Conservation (phyloP, 768 basidiomycete species). For the Leccinum subgranulosum region DNA sequence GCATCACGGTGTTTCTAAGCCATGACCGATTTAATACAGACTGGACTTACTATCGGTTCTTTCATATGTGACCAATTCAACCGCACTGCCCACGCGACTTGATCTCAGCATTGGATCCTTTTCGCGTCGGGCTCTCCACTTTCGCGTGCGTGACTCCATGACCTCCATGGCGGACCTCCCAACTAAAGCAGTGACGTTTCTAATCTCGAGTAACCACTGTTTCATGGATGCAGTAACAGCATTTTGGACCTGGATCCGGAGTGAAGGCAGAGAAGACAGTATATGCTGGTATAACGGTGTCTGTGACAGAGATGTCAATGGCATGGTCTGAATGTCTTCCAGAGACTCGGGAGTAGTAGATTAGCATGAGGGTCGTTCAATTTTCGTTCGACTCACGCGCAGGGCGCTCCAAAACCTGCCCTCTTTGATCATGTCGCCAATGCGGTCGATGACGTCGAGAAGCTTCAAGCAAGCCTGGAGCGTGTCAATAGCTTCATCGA, state of each 20-base stretch:
- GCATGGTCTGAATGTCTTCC: conserved; percentile 91
- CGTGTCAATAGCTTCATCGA: conserved; percentile 96
- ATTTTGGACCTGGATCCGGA: conserved; percentile 86
- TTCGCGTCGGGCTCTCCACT: conserved; percentile 83
- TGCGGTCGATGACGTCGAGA: conserved; percentile 88
- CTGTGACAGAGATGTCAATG: conserved; percentile 82
- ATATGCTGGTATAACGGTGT: conserved; percentile 93
- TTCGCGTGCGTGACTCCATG: conserved; percentile 79
- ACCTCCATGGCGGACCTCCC: conserved; percentile 85
- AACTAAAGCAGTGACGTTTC: conserved; percentile 83
- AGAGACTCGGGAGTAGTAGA: conserved; percentile 62
- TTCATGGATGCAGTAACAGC: conserved; percentile 94
- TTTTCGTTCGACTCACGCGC: conserved; percentile 56
- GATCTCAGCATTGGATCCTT: conserved; percentile 75
- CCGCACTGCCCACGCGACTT: conserved; percentile 84
- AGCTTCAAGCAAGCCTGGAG: conserved; percentile 90
- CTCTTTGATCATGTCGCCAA: conserved; percentile 89
- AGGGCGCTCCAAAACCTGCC: conserved; percentile 97
- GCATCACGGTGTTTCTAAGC: conserved; percentile 8
- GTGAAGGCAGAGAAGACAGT: conserved; percentile 85
- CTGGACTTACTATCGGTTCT: conserved; percentile 82
- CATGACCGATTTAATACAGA: background rate
- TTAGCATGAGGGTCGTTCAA: conserved; percentile 27
- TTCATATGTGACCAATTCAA: conserved; percentile 90
- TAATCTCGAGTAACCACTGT: conserved; percentile 93